Evolutionary conservation across 176 grass and related monocot species (phyloP).

Genomic region (Typha latifolia): DNA sequence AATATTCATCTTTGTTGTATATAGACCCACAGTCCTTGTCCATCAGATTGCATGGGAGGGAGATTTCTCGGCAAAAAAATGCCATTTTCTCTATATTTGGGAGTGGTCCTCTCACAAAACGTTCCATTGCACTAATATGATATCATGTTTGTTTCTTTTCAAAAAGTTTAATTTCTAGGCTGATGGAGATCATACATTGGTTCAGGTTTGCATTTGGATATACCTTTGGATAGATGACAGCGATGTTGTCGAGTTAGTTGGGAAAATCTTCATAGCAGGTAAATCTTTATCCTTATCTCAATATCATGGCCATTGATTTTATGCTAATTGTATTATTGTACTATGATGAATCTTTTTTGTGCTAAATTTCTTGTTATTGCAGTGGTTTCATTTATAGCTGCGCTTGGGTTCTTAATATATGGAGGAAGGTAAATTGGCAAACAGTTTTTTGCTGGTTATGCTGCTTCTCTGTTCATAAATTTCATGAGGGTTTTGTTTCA

Average conservation of each 20-base stretch:
- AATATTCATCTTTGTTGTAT: background rate
- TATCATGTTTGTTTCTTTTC: background rate
- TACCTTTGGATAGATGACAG: constrained; percentile 58
- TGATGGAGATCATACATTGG: constrained; percentile 8
- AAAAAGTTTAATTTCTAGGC: background rate
- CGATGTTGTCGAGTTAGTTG: constrained; percentile 35
- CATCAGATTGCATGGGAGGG: background rate
- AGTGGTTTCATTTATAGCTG: constrained; percentile 74
- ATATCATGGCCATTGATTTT: background rate
- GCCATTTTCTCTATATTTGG: background rate
- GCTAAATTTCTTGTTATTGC: constrained; percentile 23
- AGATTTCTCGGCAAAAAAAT: background rate
- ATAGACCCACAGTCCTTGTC: background rate
- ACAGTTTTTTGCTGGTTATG: background rate
- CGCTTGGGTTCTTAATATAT: constrained; percentile 64
- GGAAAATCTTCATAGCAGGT: constrained; percentile 82
- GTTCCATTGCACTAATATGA: background rate
- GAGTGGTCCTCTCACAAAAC: background rate
- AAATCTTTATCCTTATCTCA: constrained; percentile 6
- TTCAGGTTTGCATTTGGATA: constrained; percentile 72
- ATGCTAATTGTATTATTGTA: background rate
- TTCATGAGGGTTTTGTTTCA: constrained; percentile 1
- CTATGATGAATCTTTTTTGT: background rate
- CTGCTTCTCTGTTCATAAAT: background rate
- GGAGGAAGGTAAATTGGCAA: constrained; percentile 58